A percentile compares a stretch with the other conserved stretches of the same genome.
phyloP scores from a whole-genome alignment of 2,329 filamentous ascomycete species.

The Aureobasidium sp. region DNA sequence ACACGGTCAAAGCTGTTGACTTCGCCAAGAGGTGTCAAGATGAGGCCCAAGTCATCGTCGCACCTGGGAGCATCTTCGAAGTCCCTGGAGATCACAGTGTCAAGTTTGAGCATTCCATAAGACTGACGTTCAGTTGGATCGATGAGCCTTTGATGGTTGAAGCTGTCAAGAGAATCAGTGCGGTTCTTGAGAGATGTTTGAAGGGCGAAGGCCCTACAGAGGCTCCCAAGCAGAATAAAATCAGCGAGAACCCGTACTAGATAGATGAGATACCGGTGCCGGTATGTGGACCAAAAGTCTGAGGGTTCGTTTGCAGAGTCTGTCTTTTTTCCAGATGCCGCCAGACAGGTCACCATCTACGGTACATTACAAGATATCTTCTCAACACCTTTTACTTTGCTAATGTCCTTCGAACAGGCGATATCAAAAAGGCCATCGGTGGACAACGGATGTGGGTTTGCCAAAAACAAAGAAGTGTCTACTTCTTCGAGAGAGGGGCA shows the following conservation, averaged over 20 bases:
- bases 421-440: conserved; percentile 39
- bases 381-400: conserved; percentile 9
- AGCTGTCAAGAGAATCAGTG: conserved; percentile 56
- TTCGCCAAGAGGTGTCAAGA: conserved; percentile 50
- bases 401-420: background rate
- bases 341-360: conserved; percentile 62
- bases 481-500: background rate
- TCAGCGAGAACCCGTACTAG: background rate
- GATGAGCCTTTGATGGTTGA: conserved; percentile 56
- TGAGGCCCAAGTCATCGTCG: conserved; percentile 60
- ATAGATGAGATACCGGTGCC: background rate
- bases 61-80: conserved; percentile 61
- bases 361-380: conserved; percentile 33
- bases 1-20: conserved; percentile 42
- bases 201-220: background rate
- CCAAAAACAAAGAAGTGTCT: conserved; percentile 29
- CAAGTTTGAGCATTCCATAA: conserved; percentile 51
- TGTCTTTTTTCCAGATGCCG: conserved; percentile 69
- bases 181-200: conserved; percentile 34
- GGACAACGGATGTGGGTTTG: conserved; percentile 67
- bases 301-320: conserved; percentile 31
- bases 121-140: conserved; percentile 68
- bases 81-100: conserved; percentile 38
- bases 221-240: background rate
- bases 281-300: background rate